Base-by-base conservation (phyloP, 768 basidiomycete species). In the Agaricus bisporus region DNA sequence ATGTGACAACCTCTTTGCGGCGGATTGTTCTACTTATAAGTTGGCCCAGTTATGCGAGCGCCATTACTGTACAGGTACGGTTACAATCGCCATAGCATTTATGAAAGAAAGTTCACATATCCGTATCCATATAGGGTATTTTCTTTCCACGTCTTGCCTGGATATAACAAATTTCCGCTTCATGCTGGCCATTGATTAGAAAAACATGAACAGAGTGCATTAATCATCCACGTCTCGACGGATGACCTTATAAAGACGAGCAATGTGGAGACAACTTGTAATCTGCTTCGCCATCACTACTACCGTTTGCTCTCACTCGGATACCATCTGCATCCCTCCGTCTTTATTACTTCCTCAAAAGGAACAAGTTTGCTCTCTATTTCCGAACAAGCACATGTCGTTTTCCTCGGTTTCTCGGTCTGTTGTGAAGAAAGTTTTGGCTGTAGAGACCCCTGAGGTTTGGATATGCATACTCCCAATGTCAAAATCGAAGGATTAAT, bases 391-490 rank as follows among this genome's bases (percentile, higher is more conserved):
- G 11, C 8, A 49, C 14, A 70, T 68, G 70, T 59, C 66, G 42
- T 48, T 61, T 36, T 42, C 61, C 47, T 66, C 75, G 28, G 60
- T 78, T 36, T 87, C 88, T 17, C 83, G 93, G 35, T 69, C 64
- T n/a, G 86, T 93, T 18, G 63, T 82, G 57, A 88, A 92, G 68
- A 83, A 80, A 52, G 88, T 95, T 2, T 71, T 87, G 10, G 85
- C 94, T 0, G 71, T 85, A 15, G 90, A 91, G 64, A 83, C 80
- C 2, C 70, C 82, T 9, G 89, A 89, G 74, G 87, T 84, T 22
- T 32, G 65, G 51, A 18, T 18, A 7, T 15, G 39, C 42, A 32
- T 15, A 42, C 44, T 50, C 50, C 28, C 20, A 41, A 11, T 42
- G 49, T 45, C 54, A 12, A 20, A 37, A 56, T 37, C 43, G n/a